Evolutionary conservation across 208 protist genomes (phyloP).

Genomic region (Zelonia costaricensis): DNA sequence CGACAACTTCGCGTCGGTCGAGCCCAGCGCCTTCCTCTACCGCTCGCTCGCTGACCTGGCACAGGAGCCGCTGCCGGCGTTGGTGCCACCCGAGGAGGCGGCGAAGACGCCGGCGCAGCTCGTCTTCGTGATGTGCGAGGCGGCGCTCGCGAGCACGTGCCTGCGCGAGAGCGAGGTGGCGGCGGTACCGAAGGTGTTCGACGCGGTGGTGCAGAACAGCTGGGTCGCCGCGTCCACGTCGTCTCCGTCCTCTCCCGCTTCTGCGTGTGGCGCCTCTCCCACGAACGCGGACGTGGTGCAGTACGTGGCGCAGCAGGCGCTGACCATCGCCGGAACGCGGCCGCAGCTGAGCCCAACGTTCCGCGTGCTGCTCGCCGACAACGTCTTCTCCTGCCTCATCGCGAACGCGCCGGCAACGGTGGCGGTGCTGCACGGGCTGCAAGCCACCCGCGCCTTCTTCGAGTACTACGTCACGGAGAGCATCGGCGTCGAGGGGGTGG

Average conservation of each 20-base stretch:
- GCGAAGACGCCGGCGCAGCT: slow-evolving; percentile 67
- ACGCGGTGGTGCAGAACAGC: slow-evolving; percentile 68
- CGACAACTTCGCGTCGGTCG: slow-evolving; percentile 90
- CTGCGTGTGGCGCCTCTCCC: background rate
- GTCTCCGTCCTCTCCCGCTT: background rate
- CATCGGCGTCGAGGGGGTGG: slow-evolving; percentile 15
- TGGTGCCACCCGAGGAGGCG: slow-evolving; percentile 22
- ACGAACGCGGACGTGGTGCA: slow-evolving; percentile 32
- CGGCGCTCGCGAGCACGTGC: slow-evolving; percentile 35
- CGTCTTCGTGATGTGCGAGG: slow-evolving; percentile 66
- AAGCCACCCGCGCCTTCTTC: slow-evolving; percentile 42
- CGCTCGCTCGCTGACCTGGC: slow-evolving; percentile 25
- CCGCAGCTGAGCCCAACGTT: slow-evolving; percentile 46
- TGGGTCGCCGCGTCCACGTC: slow-evolving; percentile 32
- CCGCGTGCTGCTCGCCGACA: slow-evolving; percentile 66
- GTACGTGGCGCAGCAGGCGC: slow-evolving; percentile 38
- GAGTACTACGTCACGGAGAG: slow-evolving; percentile 49
- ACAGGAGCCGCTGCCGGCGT: slow-evolving; percentile 20
- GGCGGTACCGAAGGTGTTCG: slow-evolving; percentile 69
- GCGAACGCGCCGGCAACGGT: slow-evolving; percentile 41
- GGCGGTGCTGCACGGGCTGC: slow-evolving; percentile 30
- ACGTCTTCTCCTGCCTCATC: slow-evolving; percentile 64
- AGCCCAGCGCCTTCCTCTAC: slow-evolving; percentile 65
- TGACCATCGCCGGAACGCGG: slow-evolving; percentile 33
- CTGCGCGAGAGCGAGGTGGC: slow-evolving; percentile 60